phyloP scores from a whole-genome alignment of 2,329 filamentous ascomycete species.

The Penicillium freii region DNA sequence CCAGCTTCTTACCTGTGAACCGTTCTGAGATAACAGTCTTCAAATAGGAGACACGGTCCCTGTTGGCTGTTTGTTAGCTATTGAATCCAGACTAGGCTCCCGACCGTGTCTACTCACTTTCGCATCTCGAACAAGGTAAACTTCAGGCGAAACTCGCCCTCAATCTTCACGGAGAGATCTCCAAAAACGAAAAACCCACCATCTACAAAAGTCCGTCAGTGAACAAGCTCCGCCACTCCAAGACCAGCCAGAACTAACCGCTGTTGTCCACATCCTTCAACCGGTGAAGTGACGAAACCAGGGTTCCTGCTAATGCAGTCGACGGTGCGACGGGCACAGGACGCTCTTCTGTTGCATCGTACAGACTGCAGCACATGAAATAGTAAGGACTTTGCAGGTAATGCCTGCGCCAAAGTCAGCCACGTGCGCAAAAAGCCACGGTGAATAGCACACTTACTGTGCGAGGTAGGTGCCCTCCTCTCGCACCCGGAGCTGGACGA shows the following conservation, averaged over 20 bases:
- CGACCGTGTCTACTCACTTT: constrained; percentile 45
- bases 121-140: constrained; percentile 76
- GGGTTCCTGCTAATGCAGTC: constrained; percentile 65
- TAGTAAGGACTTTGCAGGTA: constrained; percentile 65
- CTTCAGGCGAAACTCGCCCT: constrained; percentile 69
- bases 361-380: constrained; percentile 60
- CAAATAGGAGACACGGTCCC: constrained; percentile 51
- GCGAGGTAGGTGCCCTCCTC: constrained; percentile 50
- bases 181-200: constrained; percentile 90
- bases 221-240: not conserved
- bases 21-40: constrained; percentile 60
- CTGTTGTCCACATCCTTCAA: constrained; percentile 74
- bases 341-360: constrained; percentile 49
- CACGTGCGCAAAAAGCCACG: constrained; percentile 1
- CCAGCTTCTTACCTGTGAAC: constrained; percentile 59
- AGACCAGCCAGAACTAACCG: constrained; percentile 38
- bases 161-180: constrained; percentile 74
- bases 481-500: constrained; percentile 67
- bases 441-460: constrained; percentile 52
- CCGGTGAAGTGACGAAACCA: constrained; percentile 77
- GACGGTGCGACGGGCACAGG: constrained; percentile 45
- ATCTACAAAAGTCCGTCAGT: constrained; percentile 47
- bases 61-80: constrained; percentile 23
- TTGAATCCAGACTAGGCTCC: not conserved
- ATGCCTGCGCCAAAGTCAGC: constrained; percentile 44